Evolutionary conservation across 2,329 filamentous ascomycete species (phyloP).

Genomic region (Thielaviopsis euricoi): DNA sequence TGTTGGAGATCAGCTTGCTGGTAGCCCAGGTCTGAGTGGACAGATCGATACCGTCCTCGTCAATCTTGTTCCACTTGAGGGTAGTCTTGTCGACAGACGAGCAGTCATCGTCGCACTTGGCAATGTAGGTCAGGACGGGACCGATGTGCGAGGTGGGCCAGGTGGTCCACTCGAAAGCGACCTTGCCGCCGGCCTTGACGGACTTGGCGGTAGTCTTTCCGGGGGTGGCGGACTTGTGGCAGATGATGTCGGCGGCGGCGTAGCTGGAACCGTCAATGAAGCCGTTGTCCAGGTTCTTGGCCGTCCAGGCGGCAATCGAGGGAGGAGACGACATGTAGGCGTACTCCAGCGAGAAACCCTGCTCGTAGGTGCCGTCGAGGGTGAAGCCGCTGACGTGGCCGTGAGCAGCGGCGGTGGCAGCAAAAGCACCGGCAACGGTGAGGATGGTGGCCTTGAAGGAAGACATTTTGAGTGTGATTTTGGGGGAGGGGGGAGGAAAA

Average conservation of each 20-base stretch:
- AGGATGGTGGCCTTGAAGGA: slow-evolving; percentile 7
- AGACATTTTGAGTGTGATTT: background rate
- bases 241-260: slow-evolving; percentile 26
- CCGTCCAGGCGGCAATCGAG: slow-evolving; percentile 23
- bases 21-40: slow-evolving; percentile 22
- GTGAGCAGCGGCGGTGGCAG: background rate
- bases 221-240: slow-evolving; percentile 25
- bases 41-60: slow-evolving; percentile 33
- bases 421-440: slow-evolving; percentile 2
- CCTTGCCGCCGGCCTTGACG: slow-evolving; percentile 23
- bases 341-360: slow-evolving; percentile 15
- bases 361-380: slow-evolving; percentile 12
- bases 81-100: slow-evolving; percentile 32
- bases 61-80: slow-evolving; percentile 49
- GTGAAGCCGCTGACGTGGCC: slow-evolving; percentile 8
- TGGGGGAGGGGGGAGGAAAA: background rate
- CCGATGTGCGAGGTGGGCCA: slow-evolving; percentile 29
- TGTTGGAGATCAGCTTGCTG: slow-evolving; percentile 26
- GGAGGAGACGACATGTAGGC: slow-evolving; percentile 14
- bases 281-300: slow-evolving; percentile 30
- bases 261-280: slow-evolving; percentile 29
- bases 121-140: slow-evolving; percentile 48
- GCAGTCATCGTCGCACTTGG: slow-evolving; percentile 41
- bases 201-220: slow-evolving; percentile 21
- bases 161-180: slow-evolving; percentile 24